Evolutionary conservation across 2,329 filamentous ascomycete species (phyloP), one percentile per base, ranked within the genome.

Genomic region (Mycosphaerella sp.): DNA sequence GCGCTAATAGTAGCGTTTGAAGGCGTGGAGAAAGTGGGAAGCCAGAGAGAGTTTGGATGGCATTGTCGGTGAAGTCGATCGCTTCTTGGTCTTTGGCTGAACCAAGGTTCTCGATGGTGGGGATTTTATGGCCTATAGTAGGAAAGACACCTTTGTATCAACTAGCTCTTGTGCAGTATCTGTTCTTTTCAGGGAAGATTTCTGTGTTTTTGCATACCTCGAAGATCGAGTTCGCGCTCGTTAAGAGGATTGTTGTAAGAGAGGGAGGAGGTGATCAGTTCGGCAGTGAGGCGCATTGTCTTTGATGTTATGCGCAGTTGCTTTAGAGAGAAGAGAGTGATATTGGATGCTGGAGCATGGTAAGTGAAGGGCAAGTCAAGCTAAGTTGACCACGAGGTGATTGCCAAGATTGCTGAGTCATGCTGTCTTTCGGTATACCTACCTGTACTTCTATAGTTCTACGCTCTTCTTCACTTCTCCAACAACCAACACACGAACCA

Each of bases 211-310:
- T 82, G 53, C 89, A 83, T 87, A 97, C 93, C 93, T 95, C 93
- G 85, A 66, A 98, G 88, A 79, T 97, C 90, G 71, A 98, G 83
- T 81, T 98, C 93, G 73, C 93, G 89, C 80, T 98, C 93, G 76
- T 93, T 95, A 72, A 98, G 81, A 70, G 91, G 90, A 75, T 97
- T 98, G 74, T 97, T 86, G 79, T 96, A 98, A 71, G 91, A 96
- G 63, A 95, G 86, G 69, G 93, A 95, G 72, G 82, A 84, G 73
- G 89, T 82, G 75, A 98, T 94, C 67, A 97, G 84, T 72, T 97
- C 93, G 63, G 88, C 85, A 58, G 91, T 96, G 75, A 98, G 84
- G 79, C 91, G 85, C 93, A 98, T 97, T 42, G 59, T 75, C 68
- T 64, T 17, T 18, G 13, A 25, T 21, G 17, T 36, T 21, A 21